A percentile compares a stretch with the other conserved stretches of the same genome.
Conservation (phyloP, 2,329 filamentous ascomycete species). For the Blastomyces parvus region DNA sequence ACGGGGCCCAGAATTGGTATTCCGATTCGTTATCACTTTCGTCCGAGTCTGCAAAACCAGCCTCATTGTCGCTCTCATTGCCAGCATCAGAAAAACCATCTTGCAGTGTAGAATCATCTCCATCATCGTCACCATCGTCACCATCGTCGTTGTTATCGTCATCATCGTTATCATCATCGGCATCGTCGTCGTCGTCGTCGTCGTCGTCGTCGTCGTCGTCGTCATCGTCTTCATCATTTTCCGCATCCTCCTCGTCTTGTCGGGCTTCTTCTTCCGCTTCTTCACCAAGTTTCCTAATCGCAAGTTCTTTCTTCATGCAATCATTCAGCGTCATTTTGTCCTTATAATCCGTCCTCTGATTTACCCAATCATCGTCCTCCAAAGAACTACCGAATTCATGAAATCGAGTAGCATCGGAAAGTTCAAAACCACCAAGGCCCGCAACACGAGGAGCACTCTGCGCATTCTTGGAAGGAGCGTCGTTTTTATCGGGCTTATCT, state of each 20-base stretch:
- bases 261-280: conserved; percentile 86
- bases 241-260: conserved; percentile 59
- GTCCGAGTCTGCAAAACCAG: conserved; percentile 60
- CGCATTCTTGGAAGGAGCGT: conserved; percentile 12
- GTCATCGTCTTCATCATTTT: conserved; percentile 53
- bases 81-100: conserved; percentile 44
- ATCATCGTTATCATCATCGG: conserved; percentile 39
- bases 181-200: conserved; percentile 52
- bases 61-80: conserved; percentile 72
- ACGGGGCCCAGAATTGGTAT: conserved; percentile 53
- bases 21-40: conserved; percentile 56
- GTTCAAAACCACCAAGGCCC: conserved; percentile 33
- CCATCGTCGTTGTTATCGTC: conserved; percentile 47
- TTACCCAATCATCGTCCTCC: conserved; percentile 84
- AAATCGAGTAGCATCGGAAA: conserved; percentile 48
- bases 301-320: conserved; percentile 80
- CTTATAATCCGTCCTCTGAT: conserved; percentile 54
- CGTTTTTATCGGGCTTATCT: background rate
- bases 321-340: conserved; percentile 79
- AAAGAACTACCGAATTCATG: conserved; percentile 86
- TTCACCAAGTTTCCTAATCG: conserved; percentile 72
- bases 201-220: conserved; percentile 50
- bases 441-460: conserved; percentile 26
- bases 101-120: conserved; percentile 48
- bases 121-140: conserved; percentile 47